These are phyloP conservation scores for Fomes fomentarius DNA, from an alignment of 1,284 basidiomycete genomes.

Conservation along the genomic window DNA sequence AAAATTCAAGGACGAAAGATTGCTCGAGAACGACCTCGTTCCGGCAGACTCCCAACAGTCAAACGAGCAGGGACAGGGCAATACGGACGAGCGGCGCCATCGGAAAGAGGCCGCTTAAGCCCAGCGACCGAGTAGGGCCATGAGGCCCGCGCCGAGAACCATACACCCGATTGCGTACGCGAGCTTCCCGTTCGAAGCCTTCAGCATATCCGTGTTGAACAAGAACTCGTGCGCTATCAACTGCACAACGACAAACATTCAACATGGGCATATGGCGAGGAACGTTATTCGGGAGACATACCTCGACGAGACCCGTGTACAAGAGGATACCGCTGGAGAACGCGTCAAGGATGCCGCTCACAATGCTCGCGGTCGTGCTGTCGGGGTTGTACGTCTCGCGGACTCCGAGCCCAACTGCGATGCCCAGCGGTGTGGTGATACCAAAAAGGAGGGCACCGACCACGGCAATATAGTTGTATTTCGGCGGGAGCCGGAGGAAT, in stretches of 20 bases:
- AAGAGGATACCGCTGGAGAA: conserved; percentile 88
- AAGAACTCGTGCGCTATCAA: conserved; percentile 92
- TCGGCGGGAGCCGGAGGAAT: conserved; percentile 63
- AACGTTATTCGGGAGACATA: too few relatives aligned
- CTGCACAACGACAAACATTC: conserved; percentile 43
- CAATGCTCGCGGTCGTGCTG: conserved; percentile 74
- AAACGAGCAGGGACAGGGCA: neutral
- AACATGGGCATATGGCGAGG: too few relatives aligned
- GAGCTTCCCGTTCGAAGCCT: conserved; percentile 63
- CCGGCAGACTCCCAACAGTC: neutral
- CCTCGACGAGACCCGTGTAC: conserved; percentile 92
- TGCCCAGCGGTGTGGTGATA: conserved; percentile 81
- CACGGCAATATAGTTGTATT: conserved; percentile 66
- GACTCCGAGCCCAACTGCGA: conserved; percentile 87
- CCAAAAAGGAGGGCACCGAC: conserved; percentile 73
- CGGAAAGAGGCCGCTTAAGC: conserved; percentile 46
- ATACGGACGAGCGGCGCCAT: neutral
- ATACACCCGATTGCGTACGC: conserved; percentile 76
- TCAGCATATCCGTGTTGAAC: conserved; percentile 84
- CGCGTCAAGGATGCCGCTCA: conserved; percentile 85
- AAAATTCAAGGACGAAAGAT: too few relatives aligned
- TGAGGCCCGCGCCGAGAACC: conserved; percentile 76
- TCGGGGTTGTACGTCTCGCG: conserved; percentile 82
- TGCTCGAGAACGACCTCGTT: too few relatives aligned
- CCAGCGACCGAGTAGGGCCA: conserved; percentile 88